These are phyloP conservation scores for Mrakia blollopis DNA, from an alignment of 768 basidiomycete species.

Conservation along the genomic window DNA sequence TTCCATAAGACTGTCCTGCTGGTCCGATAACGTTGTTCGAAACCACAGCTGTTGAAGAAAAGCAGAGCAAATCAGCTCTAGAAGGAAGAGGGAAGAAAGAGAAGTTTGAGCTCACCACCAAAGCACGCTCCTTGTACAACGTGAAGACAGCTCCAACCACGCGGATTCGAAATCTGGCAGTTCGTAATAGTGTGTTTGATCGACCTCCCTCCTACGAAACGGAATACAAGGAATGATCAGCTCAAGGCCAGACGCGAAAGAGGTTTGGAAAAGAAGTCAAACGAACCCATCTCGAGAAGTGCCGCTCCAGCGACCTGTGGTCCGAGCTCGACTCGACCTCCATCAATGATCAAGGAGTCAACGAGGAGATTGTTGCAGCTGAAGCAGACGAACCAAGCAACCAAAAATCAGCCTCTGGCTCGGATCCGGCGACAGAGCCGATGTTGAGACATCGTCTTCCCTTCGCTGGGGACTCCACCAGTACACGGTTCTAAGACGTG, in stretches of 20 bases:
- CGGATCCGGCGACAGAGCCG: background rate
- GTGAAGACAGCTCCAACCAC: background rate
- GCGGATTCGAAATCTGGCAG: background rate
- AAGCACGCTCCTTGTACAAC: conserved; percentile 15
- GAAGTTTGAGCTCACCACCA: background rate
- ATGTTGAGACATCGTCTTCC: background rate
- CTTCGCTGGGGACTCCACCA: no score
- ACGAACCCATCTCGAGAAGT: conserved; percentile 14
- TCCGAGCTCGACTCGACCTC: background rate
- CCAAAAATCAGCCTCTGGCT: background rate
- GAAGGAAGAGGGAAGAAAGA: background rate
- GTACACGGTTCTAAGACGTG: no score
- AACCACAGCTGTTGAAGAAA: background rate
- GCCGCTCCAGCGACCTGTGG: background rate
- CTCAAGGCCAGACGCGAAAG: background rate
- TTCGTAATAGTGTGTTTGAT: background rate
- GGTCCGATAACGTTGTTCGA: conserved; percentile 19
- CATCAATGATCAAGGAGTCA: conserved; percentile 18
- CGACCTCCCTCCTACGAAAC: background rate
- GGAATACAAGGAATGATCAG: background rate
- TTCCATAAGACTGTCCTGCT: background rate
- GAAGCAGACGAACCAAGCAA: background rate
- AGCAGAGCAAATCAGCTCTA: background rate
- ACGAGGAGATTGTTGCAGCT: conserved; percentile 22
- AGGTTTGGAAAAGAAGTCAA: background rate